These are phyloP conservation scores for Cucurbita argyrosperma DNA, from an alignment of 306 rosid species.

Conservation along the genomic window DNA sequence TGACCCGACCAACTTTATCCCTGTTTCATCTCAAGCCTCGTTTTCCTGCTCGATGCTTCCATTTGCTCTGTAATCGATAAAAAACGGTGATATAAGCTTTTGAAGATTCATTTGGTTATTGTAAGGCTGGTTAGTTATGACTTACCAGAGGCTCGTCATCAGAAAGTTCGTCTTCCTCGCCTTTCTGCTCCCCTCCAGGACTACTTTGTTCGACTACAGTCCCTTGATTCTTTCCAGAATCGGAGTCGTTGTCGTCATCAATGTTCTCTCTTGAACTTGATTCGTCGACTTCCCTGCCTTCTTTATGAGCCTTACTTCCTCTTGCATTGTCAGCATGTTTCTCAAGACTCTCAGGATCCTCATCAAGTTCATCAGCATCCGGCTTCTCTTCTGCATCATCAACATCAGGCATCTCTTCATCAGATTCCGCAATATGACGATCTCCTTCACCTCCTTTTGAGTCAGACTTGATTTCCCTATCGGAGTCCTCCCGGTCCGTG, in stretches of 20 bases:
- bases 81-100: background rate
- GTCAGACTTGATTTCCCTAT: slow-evolving; percentile 28
- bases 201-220: slow-evolving; percentile 17
- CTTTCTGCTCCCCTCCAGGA: slow-evolving; percentile 21
- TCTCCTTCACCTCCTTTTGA: slow-evolving; percentile 26
- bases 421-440: slow-evolving; percentile 27
- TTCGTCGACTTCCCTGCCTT: slow-evolving; percentile 37
- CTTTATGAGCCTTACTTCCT: slow-evolving; percentile 29
- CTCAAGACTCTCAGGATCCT: slow-evolving; percentile 20
- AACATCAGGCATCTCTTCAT: slow-evolving; percentile 26
- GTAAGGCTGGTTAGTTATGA: slow-evolving; percentile 8
- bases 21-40: slow-evolving; percentile 8
- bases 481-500: slow-evolving; percentile 32
- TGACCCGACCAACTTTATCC: background rate
- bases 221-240: slow-evolving; percentile 30
- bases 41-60: slow-evolving; percentile 54
- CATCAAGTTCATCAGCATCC: slow-evolving; percentile 16
- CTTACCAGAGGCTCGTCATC: slow-evolving; percentile 89
- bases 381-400: slow-evolving; percentile 32
- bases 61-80: slow-evolving; percentile 50
- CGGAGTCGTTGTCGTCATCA: slow-evolving; percentile 27
- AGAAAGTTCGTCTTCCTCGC: slow-evolving; percentile 36
- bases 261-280: slow-evolving; percentile 29
- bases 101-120: background rate
- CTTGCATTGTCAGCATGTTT: slow-evolving; percentile 29